Evolutionary conservation across 345 rosid genomes (phyloP).

Genomic region (Toxicodendron radicans): DNA sequence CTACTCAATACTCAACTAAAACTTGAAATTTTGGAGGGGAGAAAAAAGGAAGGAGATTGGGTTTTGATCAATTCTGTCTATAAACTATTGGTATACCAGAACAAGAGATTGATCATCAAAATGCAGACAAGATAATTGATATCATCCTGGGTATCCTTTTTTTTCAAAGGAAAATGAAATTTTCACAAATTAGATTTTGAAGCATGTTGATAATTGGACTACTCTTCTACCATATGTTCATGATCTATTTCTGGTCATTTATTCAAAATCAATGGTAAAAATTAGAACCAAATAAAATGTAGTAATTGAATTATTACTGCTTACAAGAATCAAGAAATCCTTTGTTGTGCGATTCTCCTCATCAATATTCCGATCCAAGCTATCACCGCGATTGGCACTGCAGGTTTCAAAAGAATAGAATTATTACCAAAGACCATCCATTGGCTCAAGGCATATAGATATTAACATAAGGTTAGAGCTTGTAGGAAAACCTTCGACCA

Average conservation of each 20-base stretch:
- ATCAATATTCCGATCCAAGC: conserved; percentile 83
- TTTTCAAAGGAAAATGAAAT: not conserved
- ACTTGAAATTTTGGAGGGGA: not conserved
- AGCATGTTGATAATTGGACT: not conserved
- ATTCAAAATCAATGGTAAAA: not conserved
- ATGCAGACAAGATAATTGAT: conserved; percentile 19
- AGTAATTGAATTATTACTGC: conserved; percentile 31
- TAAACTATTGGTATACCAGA: not conserved
- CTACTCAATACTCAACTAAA: not conserved
- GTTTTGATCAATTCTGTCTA: not conserved
- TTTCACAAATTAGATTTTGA: not conserved
- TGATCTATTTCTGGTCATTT: not conserved
- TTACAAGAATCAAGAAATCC: conserved; percentile 89
- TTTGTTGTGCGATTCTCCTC: conserved; percentile 63
- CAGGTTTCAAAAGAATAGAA: conserved; percentile 30
- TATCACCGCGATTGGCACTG: conserved; percentile 96
- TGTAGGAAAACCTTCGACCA: conserved; percentile 78
- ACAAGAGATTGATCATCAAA: not conserved
- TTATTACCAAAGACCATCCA: not conserved
- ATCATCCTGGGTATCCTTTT: conserved; percentile 13
- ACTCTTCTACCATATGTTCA: not conserved
- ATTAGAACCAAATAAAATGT: not conserved
- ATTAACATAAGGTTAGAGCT: conserved; percentile 21
- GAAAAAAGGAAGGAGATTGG: conserved; percentile 4
- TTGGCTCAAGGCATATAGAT: not conserved